Evolutionary conservation across 176 grass and related monocot genomes (phyloP).

Genomic region (Aegilops sharonensis): DNA sequence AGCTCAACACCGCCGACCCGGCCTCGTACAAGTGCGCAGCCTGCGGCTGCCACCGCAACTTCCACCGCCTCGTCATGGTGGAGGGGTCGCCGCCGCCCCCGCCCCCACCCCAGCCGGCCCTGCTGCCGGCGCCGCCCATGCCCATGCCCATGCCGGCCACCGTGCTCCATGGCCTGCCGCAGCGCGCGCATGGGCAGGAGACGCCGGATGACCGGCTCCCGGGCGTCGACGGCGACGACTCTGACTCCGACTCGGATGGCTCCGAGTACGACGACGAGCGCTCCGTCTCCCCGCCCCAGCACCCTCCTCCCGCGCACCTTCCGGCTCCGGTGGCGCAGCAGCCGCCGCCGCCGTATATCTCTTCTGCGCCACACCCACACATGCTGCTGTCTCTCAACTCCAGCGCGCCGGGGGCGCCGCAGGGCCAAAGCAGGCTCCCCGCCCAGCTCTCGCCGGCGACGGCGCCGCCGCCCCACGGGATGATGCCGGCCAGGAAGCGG

Average conservation of each 20-base stretch:
- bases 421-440: constrained; percentile 8
- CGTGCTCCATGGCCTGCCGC: constrained; percentile 24
- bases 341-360: constrained; percentile 43
- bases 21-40: constrained; percentile 76
- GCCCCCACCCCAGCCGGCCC: background rate
- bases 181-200: constrained; percentile 35
- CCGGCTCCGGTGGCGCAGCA: constrained; percentile 41
- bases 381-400: constrained; percentile 86
- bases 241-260: constrained; percentile 55
- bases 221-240: constrained; percentile 46
- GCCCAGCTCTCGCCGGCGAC: constrained; percentile 16
- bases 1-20: constrained; percentile 50
- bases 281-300: constrained; percentile 47
- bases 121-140: constrained; percentile 5
- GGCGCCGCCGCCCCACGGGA: constrained; percentile 6
- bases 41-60: constrained; percentile 97
- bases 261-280: constrained; percentile 61
- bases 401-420: constrained; percentile 27
- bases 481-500: constrained; percentile 56
- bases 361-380: constrained; percentile 74
- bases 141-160: background rate
- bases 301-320: constrained; percentile 20
- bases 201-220: constrained; percentile 41
- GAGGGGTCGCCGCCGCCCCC: constrained; percentile 22
- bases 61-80: constrained; percentile 65